A percentile compares a stretch with the other conserved stretches of the same genome.
Conservation (phyloP, 2,329 filamentous ascomycete genomes). For the Zasmidium citrigriseum region DNA sequence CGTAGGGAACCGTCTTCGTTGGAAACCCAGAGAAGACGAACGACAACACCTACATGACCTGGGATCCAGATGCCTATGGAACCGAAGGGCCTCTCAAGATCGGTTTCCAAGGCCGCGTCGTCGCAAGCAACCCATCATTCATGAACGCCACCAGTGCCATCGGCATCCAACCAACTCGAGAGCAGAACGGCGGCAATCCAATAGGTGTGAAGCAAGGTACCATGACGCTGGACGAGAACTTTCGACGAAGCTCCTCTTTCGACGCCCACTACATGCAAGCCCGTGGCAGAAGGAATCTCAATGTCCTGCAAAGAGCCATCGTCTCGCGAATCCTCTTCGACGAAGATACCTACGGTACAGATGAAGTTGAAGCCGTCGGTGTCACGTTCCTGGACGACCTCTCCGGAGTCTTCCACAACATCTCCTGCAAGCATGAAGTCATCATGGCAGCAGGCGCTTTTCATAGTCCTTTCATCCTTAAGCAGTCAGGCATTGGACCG, state of each 20-base stretch:
- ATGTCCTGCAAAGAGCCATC: constrained; percentile 14
- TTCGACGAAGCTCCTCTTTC: constrained; percentile 15
- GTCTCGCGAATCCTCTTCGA: constrained; percentile 18
- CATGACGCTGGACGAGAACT: constrained; percentile 18
- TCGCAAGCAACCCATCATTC: constrained; percentile 15
- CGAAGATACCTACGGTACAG: constrained; percentile 9
- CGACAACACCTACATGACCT: constrained; percentile 20
- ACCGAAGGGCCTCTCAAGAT: constrained; percentile 21
- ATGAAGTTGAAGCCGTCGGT: constrained; percentile 11
- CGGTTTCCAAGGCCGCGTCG: constrained; percentile 20
- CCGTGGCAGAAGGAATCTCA: constrained; percentile 12
- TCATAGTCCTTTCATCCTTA: constrained; percentile 65
- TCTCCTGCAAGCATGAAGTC: constrained; percentile 41
- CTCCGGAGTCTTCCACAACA: constrained; percentile 20
- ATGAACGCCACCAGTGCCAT: constrained; percentile 19
- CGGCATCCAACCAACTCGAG: constrained; percentile 9
- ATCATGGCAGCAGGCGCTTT: constrained; percentile 57
- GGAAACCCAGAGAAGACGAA: constrained; percentile 19
- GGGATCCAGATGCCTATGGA: constrained; percentile 18
- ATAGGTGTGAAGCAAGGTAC: constrained; percentile 20
- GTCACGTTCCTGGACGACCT: constrained; percentile 18
- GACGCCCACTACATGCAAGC: constrained; percentile 17
- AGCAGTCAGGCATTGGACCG: constrained; percentile 64
- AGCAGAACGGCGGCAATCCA: constrained; percentile 15
- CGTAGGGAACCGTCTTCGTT: constrained; percentile 16